Evolutionary conservation across 768 basidiomycete species (phyloP).

Genomic region (Termitomyces sp.): DNA sequence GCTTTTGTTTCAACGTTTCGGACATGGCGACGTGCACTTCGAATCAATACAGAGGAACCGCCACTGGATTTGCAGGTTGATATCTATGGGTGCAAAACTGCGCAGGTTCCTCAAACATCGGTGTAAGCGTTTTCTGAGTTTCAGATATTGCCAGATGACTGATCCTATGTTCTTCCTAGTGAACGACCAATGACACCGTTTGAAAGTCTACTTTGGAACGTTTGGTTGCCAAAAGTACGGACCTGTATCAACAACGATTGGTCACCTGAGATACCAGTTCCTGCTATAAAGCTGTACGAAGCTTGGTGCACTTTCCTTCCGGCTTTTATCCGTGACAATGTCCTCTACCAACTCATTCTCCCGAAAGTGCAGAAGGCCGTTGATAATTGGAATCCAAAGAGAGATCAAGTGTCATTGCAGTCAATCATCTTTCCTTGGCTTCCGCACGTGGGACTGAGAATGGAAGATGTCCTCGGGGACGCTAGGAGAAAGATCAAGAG

Average conservation of each 20-base stretch:
- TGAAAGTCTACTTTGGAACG: constrained; percentile 90
- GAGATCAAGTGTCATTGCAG: constrained; percentile 58
- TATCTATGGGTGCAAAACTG: constrained; percentile 48
- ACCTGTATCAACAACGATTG: constrained; percentile 95
- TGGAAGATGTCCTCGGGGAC: constrained; percentile 85
- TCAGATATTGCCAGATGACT: background rate
- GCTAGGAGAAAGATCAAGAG: constrained; percentile 83
- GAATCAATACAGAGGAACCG: constrained; percentile 48
- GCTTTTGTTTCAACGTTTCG: constrained; percentile 62
- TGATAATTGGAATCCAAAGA: constrained; percentile 75
- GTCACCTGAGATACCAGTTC: constrained; percentile 67
- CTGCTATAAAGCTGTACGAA: constrained; percentile 82
- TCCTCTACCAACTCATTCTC: constrained; percentile 92
- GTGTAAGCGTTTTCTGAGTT: constrained; percentile 28
- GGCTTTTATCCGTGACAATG: constrained; percentile 87
- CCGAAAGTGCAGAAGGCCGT: constrained; percentile 89
- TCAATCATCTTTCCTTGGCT: constrained; percentile 94
- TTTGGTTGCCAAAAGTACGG: constrained; percentile 95
- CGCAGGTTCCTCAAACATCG: constrained; percentile 23
- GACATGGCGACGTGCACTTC: constrained; percentile 66
- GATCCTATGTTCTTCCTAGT: constrained; percentile 22
- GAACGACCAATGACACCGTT: constrained; percentile 87
- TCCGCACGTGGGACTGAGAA: constrained; percentile 76
- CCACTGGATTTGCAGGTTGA: constrained; percentile 44
- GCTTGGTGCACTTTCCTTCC: constrained; percentile 87